phyloP scores from a whole-genome alignment of 352 stramenopile species.

The Detonula confervacea region DNA sequence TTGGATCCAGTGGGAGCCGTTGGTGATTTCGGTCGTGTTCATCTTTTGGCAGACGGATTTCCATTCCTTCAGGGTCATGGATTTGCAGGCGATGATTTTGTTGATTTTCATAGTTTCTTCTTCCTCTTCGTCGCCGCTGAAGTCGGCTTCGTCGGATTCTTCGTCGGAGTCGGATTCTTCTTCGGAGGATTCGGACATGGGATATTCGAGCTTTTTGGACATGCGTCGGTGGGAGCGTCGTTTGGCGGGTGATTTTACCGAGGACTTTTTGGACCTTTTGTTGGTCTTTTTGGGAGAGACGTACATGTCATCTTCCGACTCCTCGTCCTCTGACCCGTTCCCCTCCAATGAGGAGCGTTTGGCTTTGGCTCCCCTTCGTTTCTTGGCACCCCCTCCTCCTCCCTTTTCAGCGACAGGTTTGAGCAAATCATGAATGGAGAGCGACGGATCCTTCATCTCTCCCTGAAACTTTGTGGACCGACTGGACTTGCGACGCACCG shows the following conservation, averaged over 20 bases:
- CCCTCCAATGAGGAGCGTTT: slow-evolving; percentile 16
- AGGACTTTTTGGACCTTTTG: slow-evolving; percentile 16
- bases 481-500: slow-evolving; percentile 37
- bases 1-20: slow-evolving; percentile 83
- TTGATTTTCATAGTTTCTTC: slow-evolving; percentile 58
- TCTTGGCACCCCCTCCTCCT: not conserved
- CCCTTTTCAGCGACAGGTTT: slow-evolving; percentile 24
- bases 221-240: slow-evolving; percentile 53
- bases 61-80: slow-evolving; percentile 73
- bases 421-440: slow-evolving; percentile 56
- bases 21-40: slow-evolving; percentile 85
- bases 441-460: slow-evolving; percentile 56
- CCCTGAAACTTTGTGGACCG: slow-evolving; percentile 47
- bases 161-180: not conserved
- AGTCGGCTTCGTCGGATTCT: slow-evolving; percentile 18
- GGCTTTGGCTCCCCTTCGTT: slow-evolving; percentile 1
- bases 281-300: slow-evolving; percentile 8
- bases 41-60: slow-evolving; percentile 72
- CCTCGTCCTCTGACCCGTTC: not conserved
- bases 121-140: slow-evolving; percentile 43
- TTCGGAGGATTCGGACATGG: slow-evolving; percentile 9
- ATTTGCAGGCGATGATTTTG: slow-evolving; percentile 87
- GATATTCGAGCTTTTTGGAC: slow-evolving; percentile 42
- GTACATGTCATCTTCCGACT: not conserved
- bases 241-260: slow-evolving; percentile 60